phyloP scores from a whole-genome alignment of 2,329 filamentous ascomycete genomes.

The Pochonia chlamydosporia region DNA sequence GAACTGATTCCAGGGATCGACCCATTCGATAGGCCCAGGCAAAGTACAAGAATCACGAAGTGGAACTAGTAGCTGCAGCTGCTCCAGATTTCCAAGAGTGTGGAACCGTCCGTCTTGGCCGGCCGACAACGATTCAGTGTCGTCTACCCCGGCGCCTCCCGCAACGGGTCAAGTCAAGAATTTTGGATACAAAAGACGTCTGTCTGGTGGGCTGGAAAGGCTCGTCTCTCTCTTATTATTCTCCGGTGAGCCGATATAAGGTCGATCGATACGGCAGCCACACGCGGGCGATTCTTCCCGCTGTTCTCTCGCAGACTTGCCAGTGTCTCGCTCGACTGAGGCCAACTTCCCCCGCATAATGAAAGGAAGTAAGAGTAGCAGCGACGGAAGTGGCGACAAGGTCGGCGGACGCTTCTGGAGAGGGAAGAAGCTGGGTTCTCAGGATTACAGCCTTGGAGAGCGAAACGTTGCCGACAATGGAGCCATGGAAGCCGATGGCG shows the following conservation, averaged over 20 bases:
- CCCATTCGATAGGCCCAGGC: background rate
- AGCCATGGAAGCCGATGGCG: slow-evolving; percentile 12
- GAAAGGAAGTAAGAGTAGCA: background rate
- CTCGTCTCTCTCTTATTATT: background rate
- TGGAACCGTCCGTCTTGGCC: background rate
- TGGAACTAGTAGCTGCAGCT: background rate
- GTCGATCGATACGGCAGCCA: background rate
- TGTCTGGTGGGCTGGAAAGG: background rate
- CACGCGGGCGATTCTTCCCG: background rate
- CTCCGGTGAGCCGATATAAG: background rate
- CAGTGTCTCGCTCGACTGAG: background rate
- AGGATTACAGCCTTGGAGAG: slow-evolving; percentile 21
- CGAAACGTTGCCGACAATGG: slow-evolving; percentile 14
- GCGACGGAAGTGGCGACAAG: slow-evolving; percentile 10
- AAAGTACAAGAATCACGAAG: background rate
- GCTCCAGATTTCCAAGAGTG: background rate
- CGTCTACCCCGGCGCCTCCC: background rate
- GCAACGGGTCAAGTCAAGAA: background rate
- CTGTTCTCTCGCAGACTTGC: too few species aligned
- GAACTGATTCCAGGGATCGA: background rate
- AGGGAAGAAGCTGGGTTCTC: slow-evolving; percentile 22
- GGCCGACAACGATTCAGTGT: background rate
- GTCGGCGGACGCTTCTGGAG: slow-evolving; percentile 21
- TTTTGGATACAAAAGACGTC: background rate
- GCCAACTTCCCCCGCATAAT: slow-evolving; percentile 3